Evolutionary conservation across 2,329 filamentous ascomycete species (phyloP), one percentile per base, ranked within the genome.

Genomic region (Colletotrichum karsti): DNA sequence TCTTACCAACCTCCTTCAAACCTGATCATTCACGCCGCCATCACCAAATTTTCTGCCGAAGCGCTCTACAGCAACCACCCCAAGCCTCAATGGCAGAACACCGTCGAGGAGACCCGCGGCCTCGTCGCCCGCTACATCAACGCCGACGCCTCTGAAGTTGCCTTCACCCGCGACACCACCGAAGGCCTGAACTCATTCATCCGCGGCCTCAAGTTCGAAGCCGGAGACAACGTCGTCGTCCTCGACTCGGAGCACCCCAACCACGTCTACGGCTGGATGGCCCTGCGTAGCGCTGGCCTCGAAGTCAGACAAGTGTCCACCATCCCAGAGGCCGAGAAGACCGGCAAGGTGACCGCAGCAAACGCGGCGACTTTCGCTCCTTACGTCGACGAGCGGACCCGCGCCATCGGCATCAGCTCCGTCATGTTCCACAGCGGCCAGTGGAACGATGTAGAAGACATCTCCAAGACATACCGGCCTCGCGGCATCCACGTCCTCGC

Each of bases 391-490:
- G 63, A 60, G 0, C 67, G 74, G 13, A 79, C 77, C 0, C 68
- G 72, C 4, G 75, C 73, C 5, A 75, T 79, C 24, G 76, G 77
- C 0, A 56, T 79, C 18, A 76, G 73, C 53, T 77, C 77, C 4
- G 50, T 78, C 41, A 76, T 77, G 72, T 79, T 78, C 62, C 77
- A 79, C 62, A 72, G 70, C 41, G 77, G 77, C 5, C 76, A 78
- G 69, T 61, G 62, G 18, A 76, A 79, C 69, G 74, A 78, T 57
- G 72, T 79, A 1, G 70, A 68, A 3, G 70, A 69, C 10, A 75
- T 79, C 50, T 75, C 74, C 58, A 69, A 63, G 15, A 54, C 50
- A 6, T 77, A 71, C 41, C 46, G 76, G 7, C 73, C 73, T 0
- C 39, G 65, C 12, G 77, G 77, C 12, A 74, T 78, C 22, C 77